phyloP scores from a whole-genome alignment of 2,329 filamentous ascomycete genomes.

The Chrysosporium keratinophilum region DNA sequence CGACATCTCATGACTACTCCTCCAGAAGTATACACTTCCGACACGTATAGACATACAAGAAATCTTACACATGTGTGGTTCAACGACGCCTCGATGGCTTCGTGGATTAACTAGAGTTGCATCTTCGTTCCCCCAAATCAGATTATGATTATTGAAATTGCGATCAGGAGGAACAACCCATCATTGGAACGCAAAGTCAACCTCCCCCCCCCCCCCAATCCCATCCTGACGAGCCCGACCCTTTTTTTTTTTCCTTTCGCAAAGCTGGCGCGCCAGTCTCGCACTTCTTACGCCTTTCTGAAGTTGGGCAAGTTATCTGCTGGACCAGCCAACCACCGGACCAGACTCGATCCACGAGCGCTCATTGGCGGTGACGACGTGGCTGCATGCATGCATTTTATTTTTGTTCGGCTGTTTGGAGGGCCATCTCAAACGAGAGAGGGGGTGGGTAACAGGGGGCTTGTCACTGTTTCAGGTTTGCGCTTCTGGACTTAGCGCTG shows the following conservation, averaged over 20 bases:
- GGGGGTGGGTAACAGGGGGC: not conserved
- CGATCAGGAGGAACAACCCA: not conserved
- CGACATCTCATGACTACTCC: no score
- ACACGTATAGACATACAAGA: no score
- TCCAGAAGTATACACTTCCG: no score
- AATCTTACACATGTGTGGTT: no score
- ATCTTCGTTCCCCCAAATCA: not conserved
- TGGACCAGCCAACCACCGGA: not conserved
- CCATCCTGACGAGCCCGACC: not conserved
- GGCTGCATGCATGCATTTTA: conserved; percentile 1
- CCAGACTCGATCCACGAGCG: not conserved
- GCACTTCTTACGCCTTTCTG: not conserved
- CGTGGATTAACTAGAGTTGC: no score
- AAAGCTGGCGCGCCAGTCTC: not conserved
- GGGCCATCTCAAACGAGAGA: conserved; percentile 10
- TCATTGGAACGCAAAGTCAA: not conserved
- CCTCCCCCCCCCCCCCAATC: not conserved
- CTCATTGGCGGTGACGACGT: conserved; percentile 1
- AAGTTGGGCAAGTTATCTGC: not conserved
- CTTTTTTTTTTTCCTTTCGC: no score
- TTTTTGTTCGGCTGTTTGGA: conserved; percentile 11
- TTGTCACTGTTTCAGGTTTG: conserved; percentile 7
- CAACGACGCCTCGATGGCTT: no score
- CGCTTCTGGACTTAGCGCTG: not conserved
- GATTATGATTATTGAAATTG: not conserved